These are phyloP conservation scores for Lachancea cidri DNA, from an alignment of 805 yeast genomes.

Conservation along the genomic window DNA sequence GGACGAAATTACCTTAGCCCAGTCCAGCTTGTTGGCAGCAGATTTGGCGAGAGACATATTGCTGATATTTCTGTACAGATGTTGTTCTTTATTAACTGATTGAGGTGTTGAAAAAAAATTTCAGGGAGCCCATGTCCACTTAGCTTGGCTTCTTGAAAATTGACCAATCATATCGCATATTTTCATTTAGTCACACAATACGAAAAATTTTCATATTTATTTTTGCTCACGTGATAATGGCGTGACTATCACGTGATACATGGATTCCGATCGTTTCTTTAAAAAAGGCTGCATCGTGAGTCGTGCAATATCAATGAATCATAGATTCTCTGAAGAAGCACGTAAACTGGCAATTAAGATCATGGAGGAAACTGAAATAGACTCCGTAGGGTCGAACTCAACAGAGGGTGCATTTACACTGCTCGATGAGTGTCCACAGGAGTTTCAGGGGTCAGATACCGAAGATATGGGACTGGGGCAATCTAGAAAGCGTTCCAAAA, in stretches of 20 bases:
- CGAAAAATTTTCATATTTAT: background rate
- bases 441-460: too few species aligned
- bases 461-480: too few species aligned
- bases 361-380: too few species aligned
- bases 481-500: too few species aligned
- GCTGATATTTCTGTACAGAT: background rate
- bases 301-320: too few species aligned
- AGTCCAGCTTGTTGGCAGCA: slow-evolving; percentile 84
- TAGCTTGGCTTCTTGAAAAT: background rate
- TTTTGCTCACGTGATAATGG: background rate
- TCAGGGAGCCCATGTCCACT: background rate
- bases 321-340: too few species aligned
- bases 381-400: too few species aligned
- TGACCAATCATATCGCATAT: background rate
- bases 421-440: too few species aligned
- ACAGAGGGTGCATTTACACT: too few species aligned
- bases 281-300: background rate
- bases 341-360: too few species aligned
- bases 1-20: slow-evolving; percentile 85
- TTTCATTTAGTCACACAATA: background rate
- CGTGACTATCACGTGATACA: background rate
- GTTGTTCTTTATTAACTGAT: background rate
- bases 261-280: background rate
- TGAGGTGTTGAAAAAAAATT: background rate
- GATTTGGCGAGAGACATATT: slow-evolving; percentile 37